Conservation (phyloP, 345 rosid genomes). For the Dovyalis caffra region DNA sequence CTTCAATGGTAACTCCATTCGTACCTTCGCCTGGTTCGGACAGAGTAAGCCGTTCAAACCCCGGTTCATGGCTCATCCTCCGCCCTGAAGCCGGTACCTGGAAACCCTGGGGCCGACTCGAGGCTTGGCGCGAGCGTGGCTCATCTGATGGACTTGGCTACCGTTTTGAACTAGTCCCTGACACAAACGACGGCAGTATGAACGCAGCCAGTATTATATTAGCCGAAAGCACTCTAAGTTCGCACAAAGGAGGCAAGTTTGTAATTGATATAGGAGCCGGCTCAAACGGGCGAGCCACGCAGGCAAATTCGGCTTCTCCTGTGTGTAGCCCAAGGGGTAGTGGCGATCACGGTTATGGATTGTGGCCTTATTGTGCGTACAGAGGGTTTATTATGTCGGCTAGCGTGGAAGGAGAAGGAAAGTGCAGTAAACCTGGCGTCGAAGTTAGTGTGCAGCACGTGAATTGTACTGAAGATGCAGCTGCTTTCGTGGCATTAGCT, state of each 20-base stretch:
- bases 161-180: conserved; percentile 72
- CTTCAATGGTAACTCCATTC: conserved; percentile 81
- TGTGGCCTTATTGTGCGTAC: conserved; percentile 64
- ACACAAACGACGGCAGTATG: conserved; percentile 33
- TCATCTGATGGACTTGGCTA: conserved; percentile 66
- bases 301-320: conserved; percentile 47
- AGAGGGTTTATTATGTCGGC: conserved; percentile 92
- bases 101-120: conserved; percentile 93
- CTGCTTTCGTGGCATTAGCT: conserved; percentile 84
- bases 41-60: conserved; percentile 86
- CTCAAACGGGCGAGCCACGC: conserved; percentile 35
- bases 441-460: conserved; percentile 94
- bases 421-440: conserved; percentile 80
- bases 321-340: conserved; percentile 77
- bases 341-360: conserved; percentile 64
- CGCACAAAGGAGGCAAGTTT: conserved; percentile 74
- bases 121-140: conserved; percentile 95
- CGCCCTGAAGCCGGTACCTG: conserved; percentile 78
- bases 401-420: conserved; percentile 78
- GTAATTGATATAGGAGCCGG: conserved; percentile 49
- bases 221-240: conserved; percentile 64
- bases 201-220: conserved; percentile 65
- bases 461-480: conserved; percentile 88
- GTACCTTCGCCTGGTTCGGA: conserved; percentile 86
- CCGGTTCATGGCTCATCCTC: conserved; percentile 85